A percentile compares a stretch with the other conserved stretches of the same genome.
phyloP scores from a whole-genome alignment of 345 rosid species.

The Populus tremula region DNA sequence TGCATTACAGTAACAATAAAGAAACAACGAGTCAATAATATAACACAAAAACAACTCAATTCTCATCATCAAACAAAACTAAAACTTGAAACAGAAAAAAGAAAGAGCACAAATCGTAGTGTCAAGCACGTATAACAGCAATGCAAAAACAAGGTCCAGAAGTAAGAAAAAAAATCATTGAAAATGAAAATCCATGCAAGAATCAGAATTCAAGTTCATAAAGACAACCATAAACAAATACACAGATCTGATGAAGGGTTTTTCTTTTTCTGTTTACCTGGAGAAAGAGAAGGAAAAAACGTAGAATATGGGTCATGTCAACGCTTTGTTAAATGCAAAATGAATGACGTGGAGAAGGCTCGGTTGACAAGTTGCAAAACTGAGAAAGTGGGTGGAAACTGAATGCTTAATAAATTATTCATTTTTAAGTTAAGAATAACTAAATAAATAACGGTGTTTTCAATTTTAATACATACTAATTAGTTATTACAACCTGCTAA shows the following conservation, averaged over 20 bases:
- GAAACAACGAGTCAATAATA: conserved; percentile 10
- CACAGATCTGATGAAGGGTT: conserved; percentile 24
- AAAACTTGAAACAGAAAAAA: not conserved
- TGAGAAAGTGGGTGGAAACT: not conserved
- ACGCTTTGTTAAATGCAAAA: not conserved
- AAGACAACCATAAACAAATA: not conserved
- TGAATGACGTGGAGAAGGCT: not conserved
- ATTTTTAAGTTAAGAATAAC: not conserved
- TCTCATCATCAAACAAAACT: not conserved
- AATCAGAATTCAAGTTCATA: conserved; percentile 6
- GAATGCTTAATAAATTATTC: not conserved
- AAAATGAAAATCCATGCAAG: conserved; percentile 4
- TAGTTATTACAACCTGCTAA: not conserved
- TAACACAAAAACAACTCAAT: not conserved
- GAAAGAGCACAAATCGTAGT: not conserved
- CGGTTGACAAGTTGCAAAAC: conserved; percentile 3
- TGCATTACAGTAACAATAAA: conserved; percentile 20
- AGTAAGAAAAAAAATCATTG: not conserved
- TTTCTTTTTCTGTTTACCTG: conserved; percentile 2
- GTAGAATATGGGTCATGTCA: conserved; percentile 6
- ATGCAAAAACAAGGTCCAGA: conserved; percentile 10
- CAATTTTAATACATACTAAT: not conserved
- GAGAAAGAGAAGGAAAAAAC: not conserved
- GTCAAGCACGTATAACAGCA: not conserved
- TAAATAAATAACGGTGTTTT: not conserved